Evolutionary conservation across 2,329 filamentous ascomycete genomes (phyloP).

Genomic region (Neonectria coccinea): DNA sequence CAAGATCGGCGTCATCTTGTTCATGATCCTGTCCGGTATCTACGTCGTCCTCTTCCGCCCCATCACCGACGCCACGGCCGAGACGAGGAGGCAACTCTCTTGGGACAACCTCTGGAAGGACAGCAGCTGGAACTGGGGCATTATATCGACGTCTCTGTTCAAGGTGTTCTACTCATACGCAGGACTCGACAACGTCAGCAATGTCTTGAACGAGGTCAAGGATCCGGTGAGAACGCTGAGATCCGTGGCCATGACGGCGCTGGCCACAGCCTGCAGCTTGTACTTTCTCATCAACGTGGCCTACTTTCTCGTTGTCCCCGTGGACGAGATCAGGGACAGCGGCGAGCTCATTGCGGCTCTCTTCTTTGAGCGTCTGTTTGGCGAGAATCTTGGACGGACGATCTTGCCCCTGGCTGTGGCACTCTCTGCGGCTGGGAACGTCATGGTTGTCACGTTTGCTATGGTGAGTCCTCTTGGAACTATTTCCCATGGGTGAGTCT

Average conservation of each 20-base stretch:
- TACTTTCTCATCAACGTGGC: conserved; percentile 76
- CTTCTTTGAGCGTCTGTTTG: conserved; percentile 75
- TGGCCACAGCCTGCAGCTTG: conserved; percentile 71
- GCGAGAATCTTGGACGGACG: conserved; percentile 65
- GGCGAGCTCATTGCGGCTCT: conserved; percentile 76
- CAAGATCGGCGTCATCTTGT: conserved; percentile 69
- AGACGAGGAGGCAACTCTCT: conserved; percentile 34
- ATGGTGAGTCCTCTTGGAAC: conserved; percentile 61
- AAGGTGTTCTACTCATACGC: conserved; percentile 78
- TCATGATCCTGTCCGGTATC: conserved; percentile 71
- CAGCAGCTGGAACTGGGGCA: conserved; percentile 76
- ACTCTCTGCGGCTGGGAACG: conserved; percentile 75
- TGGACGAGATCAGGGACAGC: conserved; percentile 74
- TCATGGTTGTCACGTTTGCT: conserved; percentile 78
- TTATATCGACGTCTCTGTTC: conserved; percentile 74
- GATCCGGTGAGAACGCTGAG: conserved; percentile 74
- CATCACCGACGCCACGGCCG: conserved; percentile 26
- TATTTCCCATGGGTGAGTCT: not conserved
- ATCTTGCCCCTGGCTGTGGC: conserved; percentile 74
- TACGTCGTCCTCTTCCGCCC: conserved; percentile 66
- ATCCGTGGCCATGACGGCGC: conserved; percentile 69
- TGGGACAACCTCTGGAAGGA: conserved; percentile 72
- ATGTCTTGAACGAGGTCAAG: conserved; percentile 78
- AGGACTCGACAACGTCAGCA: conserved; percentile 74
- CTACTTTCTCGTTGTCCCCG: conserved; percentile 72